Evolutionary conservation across 2,329 filamentous ascomycete species (phyloP).

Genomic region (Colletotrichum siamense): DNA sequence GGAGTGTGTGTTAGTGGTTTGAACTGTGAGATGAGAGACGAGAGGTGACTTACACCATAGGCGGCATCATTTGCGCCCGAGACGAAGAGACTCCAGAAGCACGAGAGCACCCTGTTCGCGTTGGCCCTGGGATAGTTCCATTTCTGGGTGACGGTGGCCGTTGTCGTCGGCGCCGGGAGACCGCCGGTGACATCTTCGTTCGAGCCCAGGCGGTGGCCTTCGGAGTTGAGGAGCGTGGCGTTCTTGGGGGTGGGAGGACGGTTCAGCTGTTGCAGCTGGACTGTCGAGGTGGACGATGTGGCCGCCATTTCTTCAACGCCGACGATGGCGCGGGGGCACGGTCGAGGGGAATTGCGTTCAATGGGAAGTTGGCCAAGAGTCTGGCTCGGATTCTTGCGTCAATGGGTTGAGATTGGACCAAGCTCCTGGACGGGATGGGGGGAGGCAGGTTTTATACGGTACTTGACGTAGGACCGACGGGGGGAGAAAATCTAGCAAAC

Average conservation of each 20-base stretch:
- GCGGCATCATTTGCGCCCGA: slow-evolving; percentile 65
- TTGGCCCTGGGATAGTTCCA: slow-evolving; percentile 58
- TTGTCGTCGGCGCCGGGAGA: slow-evolving; percentile 11
- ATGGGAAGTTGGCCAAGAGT: not conserved
- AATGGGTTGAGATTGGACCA: not conserved
- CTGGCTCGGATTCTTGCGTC: not conserved
- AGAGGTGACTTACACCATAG: slow-evolving; percentile 53
- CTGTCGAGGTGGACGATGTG: not conserved
- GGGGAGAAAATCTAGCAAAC: not conserved
- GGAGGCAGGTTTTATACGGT: not conserved
- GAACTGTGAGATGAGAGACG: not conserved
- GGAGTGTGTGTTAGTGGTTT: slow-evolving; percentile 17
- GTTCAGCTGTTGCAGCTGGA: slow-evolving; percentile 3
- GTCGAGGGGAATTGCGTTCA: not conserved
- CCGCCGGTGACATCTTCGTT: not conserved
- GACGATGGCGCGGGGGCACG: not conserved
- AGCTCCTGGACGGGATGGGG: not conserved
- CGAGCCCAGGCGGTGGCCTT: slow-evolving; percentile 10
- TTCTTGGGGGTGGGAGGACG: not conserved
- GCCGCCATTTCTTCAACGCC: not conserved
- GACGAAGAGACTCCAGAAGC: slow-evolving; percentile 63
- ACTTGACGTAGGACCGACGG: not conserved
- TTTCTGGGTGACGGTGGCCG: slow-evolving; percentile 32
- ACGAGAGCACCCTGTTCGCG: slow-evolving; percentile 51
- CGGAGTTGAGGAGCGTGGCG: not conserved